phyloP scores from a whole-genome alignment of 768 basidiomycete species.

The Tulasnella sp. region DNA sequence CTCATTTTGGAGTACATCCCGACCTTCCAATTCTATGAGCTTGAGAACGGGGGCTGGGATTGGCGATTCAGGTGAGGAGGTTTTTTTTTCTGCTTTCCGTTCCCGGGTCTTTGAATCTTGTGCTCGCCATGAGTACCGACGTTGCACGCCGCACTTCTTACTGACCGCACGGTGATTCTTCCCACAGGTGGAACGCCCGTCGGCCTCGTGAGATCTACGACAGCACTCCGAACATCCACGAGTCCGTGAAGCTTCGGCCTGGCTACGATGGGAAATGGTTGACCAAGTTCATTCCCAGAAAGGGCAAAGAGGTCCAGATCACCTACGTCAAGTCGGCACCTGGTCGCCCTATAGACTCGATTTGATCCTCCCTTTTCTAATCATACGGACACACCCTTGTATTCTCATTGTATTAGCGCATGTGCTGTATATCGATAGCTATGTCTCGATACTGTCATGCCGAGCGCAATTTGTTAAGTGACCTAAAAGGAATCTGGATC shows the following conservation, averaged over 20 bases:
- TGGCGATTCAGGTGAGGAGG: conserved; percentile 10
- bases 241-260: background rate
- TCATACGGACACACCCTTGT: background rate
- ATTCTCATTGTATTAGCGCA: background rate
- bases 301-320: background rate
- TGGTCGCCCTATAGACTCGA: conserved; percentile 31
- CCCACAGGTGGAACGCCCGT: background rate
- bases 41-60: conserved; percentile 17
- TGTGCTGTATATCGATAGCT: too few species aligned
- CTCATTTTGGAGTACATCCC: conserved; percentile 29
- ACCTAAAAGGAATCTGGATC: too few species aligned
- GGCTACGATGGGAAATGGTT: background rate
- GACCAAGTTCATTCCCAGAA: background rate
- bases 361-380: background rate
- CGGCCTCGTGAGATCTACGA: conserved; percentile 17
- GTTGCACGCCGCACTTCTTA: background rate
- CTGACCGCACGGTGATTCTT: too few species aligned
- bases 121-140: too few species aligned
- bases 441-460: too few species aligned
- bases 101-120: too few species aligned
- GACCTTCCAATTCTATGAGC: conserved; percentile 14
- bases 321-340: conserved; percentile 28
- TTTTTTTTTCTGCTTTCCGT: too few species aligned
- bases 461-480: too few species aligned
- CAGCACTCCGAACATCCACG: background rate